These are phyloP conservation scores for Alternaria viburni DNA, from an alignment of 2,329 filamentous ascomycete species.

Conservation along the genomic window DNA sequence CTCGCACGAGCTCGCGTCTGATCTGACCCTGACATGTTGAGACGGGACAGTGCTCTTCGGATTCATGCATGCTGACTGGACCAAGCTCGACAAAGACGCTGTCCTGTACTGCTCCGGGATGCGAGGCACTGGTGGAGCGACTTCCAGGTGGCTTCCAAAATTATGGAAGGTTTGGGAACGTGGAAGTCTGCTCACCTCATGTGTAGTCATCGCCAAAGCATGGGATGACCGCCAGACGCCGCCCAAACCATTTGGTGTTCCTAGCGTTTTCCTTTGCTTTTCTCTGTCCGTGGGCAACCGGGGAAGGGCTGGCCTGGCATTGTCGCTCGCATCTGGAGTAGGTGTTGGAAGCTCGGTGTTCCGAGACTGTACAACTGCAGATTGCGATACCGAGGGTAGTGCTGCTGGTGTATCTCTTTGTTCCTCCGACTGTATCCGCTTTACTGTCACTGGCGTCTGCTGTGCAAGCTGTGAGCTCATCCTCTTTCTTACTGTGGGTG, in stretches of 20 bases:
- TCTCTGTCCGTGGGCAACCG: slow-evolving; percentile 23
- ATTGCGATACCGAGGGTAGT: not conserved
- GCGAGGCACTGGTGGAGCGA: slow-evolving; percentile 31
- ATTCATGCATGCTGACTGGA: not conserved
- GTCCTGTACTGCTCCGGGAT: slow-evolving; percentile 31
- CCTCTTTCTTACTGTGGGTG: slow-evolving; percentile 22
- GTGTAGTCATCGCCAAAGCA: slow-evolving; percentile 23
- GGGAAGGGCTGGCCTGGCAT: slow-evolving; percentile 12
- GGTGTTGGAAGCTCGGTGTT: slow-evolving; percentile 24
- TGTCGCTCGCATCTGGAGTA: not conserved
- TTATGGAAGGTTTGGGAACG: slow-evolving; percentile 38
- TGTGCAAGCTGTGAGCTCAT: slow-evolving; percentile 20
- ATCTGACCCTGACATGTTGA: not conserved
- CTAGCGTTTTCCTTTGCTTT: slow-evolving; percentile 24
- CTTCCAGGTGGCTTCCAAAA: slow-evolving; percentile 21
- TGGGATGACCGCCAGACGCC: slow-evolving; percentile 30
- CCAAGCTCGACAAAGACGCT: slow-evolving; percentile 21
- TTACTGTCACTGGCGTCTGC: slow-evolving; percentile 30
- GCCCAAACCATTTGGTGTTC: slow-evolving; percentile 27
- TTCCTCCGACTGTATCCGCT: slow-evolving; percentile 15
- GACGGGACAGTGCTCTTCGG: not conserved
- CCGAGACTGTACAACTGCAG: slow-evolving; percentile 16
- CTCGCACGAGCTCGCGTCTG: slow-evolving; percentile 5
- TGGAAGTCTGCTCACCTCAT: slow-evolving; percentile 45
- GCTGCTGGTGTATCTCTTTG: slow-evolving; percentile 1